Percentiles rank a stretch among this genome's conserved stretches.
phyloP scores from a whole-genome alignment of 495 filamentous ascomycete species.

The Aspergillus panamensis region DNA sequence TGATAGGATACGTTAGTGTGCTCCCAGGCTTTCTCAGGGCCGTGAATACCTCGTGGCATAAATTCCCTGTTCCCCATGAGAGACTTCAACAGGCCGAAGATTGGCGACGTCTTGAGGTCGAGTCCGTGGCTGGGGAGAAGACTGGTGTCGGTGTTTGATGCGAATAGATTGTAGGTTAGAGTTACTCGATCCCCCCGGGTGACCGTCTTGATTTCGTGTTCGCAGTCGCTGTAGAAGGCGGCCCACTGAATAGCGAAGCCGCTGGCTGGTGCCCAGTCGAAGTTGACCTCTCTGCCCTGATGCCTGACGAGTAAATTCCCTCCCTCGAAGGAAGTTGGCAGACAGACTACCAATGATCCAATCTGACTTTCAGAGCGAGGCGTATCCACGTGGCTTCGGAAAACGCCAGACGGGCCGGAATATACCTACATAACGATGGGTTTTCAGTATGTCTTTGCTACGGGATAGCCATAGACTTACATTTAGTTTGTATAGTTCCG shows the following conservation, averaged over 20 bases:
- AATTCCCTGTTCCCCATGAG: background rate
- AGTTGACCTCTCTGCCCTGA: conserved; percentile 27
- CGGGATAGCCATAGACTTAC: conserved; percentile 19
- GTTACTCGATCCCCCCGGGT: conserved; percentile 51
- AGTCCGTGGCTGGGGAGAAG: background rate
- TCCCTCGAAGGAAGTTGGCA: conserved; percentile 44
- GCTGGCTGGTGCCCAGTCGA: conserved; percentile 39
- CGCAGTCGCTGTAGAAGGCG: conserved; percentile 59
- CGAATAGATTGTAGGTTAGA: conserved; percentile 58
- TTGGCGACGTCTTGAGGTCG: background rate
- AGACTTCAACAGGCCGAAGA: background rate
- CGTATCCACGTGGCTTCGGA: conserved; percentile 54
- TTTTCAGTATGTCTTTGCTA: background rate
- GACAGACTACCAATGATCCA: conserved; percentile 52
- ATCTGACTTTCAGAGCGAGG: conserved; percentile 46
- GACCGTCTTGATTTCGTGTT: conserved; percentile 54
- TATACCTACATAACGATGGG: conserved; percentile 37
- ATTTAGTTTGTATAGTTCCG: conserved; percentile 57
- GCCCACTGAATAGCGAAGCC: conserved; percentile 46
- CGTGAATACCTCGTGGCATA: conserved; percentile 1
- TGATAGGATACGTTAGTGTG: background rate
- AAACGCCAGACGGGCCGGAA: conserved; percentile 48
- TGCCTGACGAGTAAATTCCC: conserved; percentile 24
- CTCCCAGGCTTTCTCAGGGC: background rate
- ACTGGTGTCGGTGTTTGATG: conserved; percentile 10